Conservation (phyloP, 202 grass and related monocot genomes). For the Bolboschoenoplectus hybrid region DNA sequence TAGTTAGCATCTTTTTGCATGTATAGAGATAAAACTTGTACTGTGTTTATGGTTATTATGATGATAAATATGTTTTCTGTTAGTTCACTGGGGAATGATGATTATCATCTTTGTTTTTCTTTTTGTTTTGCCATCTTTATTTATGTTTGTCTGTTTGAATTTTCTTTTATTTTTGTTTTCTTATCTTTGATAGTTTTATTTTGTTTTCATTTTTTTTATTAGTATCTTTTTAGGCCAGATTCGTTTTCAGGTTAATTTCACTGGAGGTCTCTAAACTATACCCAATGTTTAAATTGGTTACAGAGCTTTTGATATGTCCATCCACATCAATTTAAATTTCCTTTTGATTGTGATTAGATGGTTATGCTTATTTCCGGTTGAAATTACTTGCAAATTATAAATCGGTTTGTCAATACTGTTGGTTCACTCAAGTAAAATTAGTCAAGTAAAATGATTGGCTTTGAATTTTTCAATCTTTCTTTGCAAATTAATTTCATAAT, state of each 20-base stretch:
- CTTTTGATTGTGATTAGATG: background rate
- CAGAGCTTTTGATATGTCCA: constrained; percentile 9
- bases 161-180: constrained; percentile 15
- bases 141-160: background rate
- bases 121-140: background rate
- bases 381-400: background rate
- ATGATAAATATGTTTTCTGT: constrained; percentile 26
- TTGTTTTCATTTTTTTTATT: background rate
- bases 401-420: constrained; percentile 18
- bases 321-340: constrained; percentile 5
- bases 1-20: background rate
- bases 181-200: constrained; percentile 14
- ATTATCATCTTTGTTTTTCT: background rate
- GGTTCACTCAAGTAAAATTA: background rate
- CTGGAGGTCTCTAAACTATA: constrained; percentile 6
- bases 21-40: background rate
- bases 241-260: constrained; percentile 15
- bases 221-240: background rate
- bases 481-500: background rate
- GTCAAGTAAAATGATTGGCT: background rate
- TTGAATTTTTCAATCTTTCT: constrained; percentile 8
- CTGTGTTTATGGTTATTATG: constrained; percentile 13
- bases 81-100: background rate
- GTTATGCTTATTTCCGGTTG: background rate
- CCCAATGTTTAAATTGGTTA: constrained; percentile 18